Base-by-base conservation (phyloP, 257 asterid genomes). In the Primulina tabacum region DNA sequence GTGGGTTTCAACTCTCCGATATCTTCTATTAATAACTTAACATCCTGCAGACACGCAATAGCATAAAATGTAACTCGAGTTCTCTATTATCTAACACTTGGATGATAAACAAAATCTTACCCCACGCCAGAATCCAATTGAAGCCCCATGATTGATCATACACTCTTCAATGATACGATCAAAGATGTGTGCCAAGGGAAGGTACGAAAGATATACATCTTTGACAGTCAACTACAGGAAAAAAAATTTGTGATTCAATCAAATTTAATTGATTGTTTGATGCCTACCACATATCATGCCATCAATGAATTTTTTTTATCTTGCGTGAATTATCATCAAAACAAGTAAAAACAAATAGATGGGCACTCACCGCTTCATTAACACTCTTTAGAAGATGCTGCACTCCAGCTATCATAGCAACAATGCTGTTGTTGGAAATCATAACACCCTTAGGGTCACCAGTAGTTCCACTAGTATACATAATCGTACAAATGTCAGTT, bases 51-150 rank as follows among this genome's bases (percentile, higher is more conserved):
- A 71, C 50, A 75, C 18, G 60, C 65, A 73, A 70, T 34, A 73
- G 33, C 52, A 76, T 56, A 57, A 62, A 68, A 65, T 30, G 72
- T 71, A 17, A 66, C 56, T 71, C 29, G 50, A 9, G 76, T 69
- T 67, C 16, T 24, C 6, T 47, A 64, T 68, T 56, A 59, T 71
- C 64, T 21, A 52, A 56, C 28, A 62, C 56, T 62, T 34, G 37
- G 56, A 68, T 60, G 50, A 65, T 55, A 76, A 62, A 33, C 29
- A 30, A 73, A 71, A 70, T 64, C 88, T 79, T 80, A 93, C 99
- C 96, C 99, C 99, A 66, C 96, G 96, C 99, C 99, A 93, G 83
- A 93, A 93, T 81, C 99, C 99, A 75, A 93, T 90, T 71, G 99
- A 81, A 61, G 87, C 96, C 53, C 99, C 99, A 74, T 85, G 84